Base-by-base conservation (phyloP, 495 filamentous ascomycete species). In the Astrothelium subdiscretum region DNA sequence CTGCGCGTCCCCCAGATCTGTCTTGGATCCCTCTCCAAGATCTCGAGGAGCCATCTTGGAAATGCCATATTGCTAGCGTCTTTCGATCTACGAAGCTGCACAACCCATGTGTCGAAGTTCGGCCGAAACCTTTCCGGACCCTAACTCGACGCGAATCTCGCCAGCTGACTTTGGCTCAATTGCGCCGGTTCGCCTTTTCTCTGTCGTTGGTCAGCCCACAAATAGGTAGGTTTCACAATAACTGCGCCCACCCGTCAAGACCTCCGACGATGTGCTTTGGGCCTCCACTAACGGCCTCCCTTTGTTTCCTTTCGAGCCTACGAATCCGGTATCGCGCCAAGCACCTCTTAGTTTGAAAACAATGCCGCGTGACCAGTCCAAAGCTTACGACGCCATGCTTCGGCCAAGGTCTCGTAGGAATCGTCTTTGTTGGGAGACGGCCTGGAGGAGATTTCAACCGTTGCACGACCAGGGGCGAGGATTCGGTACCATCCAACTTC, bases 401-500 rank as follows among this genome's bases (percentile, higher is more conserved):
- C 5, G n/a, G 12, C 22, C 8, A 20, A 20, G 48, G 48, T 10
- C 6, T 10, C 48, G 5, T 29, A 2, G 48, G 29, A 15, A 11
- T 20, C 6, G 26, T 54, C 48, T 54, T 54, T 54, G 48, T 54
- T 54, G 48, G 18, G 42, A n/a, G 8, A 48, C 18, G 42, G 5
- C 42, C 18, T 8, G 24, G 48, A 29, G 15, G 48, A 54, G n/a
- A 27, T 8, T 54, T 54, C 22, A 54, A 54, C 48, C 22, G 48
- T 54, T 54, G 6, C 48, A 54, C 48, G 24, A 54, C 48, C 29
- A 27, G 8, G 35, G 48, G 15, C 24, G 18, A 48, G 48, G 48
- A 20, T 54, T 54, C 48, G 48, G 48, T 54, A 54, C 48, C 48
- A 54, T 54, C 24, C 48, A 54, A 54, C n/a, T 8, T 54, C 22